These are phyloP conservation scores for Aspergillus indologenus DNA, from an alignment of 495 filamentous ascomycete genomes.

Conservation along the genomic window DNA sequence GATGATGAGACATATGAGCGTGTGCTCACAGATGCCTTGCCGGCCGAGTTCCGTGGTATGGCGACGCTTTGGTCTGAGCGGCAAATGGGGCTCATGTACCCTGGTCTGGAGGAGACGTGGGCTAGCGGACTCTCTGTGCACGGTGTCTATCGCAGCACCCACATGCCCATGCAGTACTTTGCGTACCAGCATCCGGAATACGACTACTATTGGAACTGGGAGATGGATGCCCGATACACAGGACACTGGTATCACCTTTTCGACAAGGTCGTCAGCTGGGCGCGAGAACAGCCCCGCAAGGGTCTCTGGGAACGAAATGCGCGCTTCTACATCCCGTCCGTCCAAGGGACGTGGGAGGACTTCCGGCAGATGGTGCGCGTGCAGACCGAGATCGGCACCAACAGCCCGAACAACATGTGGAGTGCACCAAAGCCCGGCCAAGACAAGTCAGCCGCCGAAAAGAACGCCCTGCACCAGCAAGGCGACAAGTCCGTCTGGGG, in stretches of 20 bases:
- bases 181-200: constrained; percentile 87
- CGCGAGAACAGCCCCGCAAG: constrained; percentile 80
- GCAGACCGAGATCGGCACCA: constrained; percentile 78
- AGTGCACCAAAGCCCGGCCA: constrained; percentile 39
- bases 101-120: constrained; percentile 71
- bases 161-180: constrained; percentile 94
- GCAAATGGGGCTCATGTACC: constrained; percentile 87
- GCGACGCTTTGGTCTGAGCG: constrained; percentile 87
- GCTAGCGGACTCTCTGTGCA: constrained; percentile 74
- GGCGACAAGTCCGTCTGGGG: constrained; percentile 82
- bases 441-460: constrained; percentile 35
- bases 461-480: constrained; percentile 45
- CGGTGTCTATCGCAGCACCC: constrained; percentile 85
- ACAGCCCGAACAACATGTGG: constrained; percentile 71
- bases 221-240: constrained; percentile 94
- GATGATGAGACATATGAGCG: constrained; percentile 60
- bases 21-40: constrained; percentile 68
- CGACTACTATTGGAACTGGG: constrained; percentile 98
- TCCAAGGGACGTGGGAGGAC: constrained; percentile 89
- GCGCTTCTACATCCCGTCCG: constrained; percentile 84
- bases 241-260: constrained; percentile 96
- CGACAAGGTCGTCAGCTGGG: constrained; percentile 68
- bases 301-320: constrained; percentile 90
- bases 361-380: constrained; percentile 91
- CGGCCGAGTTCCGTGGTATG: constrained; percentile 83